phyloP scores from a whole-genome alignment of 2,329 filamentous ascomycete species.

The Apiospora phragmitis region DNA sequence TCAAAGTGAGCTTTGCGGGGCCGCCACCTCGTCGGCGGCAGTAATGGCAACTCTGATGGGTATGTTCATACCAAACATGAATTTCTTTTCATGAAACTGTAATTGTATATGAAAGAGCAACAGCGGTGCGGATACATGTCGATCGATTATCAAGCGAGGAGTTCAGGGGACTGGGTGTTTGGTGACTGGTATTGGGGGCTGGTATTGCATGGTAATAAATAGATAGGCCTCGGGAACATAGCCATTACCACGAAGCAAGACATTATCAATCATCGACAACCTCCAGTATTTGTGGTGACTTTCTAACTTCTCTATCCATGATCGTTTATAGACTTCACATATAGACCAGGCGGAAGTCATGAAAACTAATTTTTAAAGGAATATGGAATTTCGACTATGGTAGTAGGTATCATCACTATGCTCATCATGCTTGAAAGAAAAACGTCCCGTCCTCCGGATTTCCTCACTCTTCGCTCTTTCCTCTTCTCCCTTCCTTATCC shows the following conservation, averaged over 20 bases:
- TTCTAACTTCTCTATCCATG: neutral
- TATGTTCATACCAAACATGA: neutral
- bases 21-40: constrained; percentile 9
- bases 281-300: neutral
- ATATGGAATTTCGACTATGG: neutral
- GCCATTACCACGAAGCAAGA: neutral
- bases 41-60: neutral
- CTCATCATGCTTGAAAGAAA: neutral
- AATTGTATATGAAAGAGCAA: neutral
- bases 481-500: too few species aligned
- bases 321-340: neutral
- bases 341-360: neutral
- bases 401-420: constrained; percentile 1
- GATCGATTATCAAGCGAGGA: neutral
- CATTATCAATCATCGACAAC: too few species aligned
- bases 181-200: neutral
- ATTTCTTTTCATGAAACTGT: neutral
- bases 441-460: neutral
- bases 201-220: neutral
- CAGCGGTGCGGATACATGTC: neutral
- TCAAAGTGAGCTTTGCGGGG: constrained; percentile 28
- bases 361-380: neutral
- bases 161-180: neutral
- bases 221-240: neutral
- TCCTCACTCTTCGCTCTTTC: neutral